Evolutionary conservation across 1,139 yeast genomes (phyloP).

Genomic region (Pichia sp.): DNA sequence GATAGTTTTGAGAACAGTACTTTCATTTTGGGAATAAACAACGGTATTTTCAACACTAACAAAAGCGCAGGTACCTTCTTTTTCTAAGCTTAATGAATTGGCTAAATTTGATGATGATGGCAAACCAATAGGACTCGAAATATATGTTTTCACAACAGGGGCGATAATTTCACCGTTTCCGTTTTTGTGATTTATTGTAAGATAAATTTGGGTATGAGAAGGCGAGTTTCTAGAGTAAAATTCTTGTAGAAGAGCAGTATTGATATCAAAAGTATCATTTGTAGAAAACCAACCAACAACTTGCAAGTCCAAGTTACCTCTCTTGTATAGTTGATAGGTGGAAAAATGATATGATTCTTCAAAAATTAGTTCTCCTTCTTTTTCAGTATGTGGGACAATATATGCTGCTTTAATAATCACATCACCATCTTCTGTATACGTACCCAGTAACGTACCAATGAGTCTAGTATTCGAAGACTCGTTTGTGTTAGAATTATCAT

Average conservation of each 20-base stretch:
- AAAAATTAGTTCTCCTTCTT: slow-evolving; percentile 65
- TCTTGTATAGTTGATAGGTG: slow-evolving; percentile 66
- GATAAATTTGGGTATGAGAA: slow-evolving; percentile 67
- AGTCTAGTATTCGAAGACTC: slow-evolving; percentile 42
- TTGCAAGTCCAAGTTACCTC: slow-evolving; percentile 71
- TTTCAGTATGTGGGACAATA: slow-evolving; percentile 77
- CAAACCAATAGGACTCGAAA: slow-evolving; percentile 68
- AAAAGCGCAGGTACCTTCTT: slow-evolving; percentile 64
- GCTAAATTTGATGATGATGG: slow-evolving; percentile 36
- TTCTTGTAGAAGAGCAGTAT: slow-evolving; percentile 80
- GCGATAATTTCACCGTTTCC: slow-evolving; percentile 34
- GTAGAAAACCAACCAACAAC: slow-evolving; percentile 91
- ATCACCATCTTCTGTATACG: slow-evolving; percentile 79
- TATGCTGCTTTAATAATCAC: slow-evolving; percentile 71
- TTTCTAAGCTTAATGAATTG: slow-evolving; percentile 34
- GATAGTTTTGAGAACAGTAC: slow-evolving; percentile 43
- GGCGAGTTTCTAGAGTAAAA: slow-evolving; percentile 69
- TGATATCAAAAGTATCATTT: slow-evolving; percentile 54
- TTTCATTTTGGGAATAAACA: slow-evolving; percentile 51
- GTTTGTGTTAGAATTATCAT: slow-evolving; percentile 32
- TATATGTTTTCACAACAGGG: slow-evolving; percentile 54
- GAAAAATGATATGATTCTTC: slow-evolving; percentile 70
- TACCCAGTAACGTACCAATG: slow-evolving; percentile 78
- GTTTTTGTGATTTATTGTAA: slow-evolving; percentile 49
- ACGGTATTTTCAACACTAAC: slow-evolving; percentile 71